These are phyloP conservation scores for Neoascochyta sp. DNA, from an alignment of 2,329 filamentous ascomycete genomes.

Conservation along the genomic window DNA sequence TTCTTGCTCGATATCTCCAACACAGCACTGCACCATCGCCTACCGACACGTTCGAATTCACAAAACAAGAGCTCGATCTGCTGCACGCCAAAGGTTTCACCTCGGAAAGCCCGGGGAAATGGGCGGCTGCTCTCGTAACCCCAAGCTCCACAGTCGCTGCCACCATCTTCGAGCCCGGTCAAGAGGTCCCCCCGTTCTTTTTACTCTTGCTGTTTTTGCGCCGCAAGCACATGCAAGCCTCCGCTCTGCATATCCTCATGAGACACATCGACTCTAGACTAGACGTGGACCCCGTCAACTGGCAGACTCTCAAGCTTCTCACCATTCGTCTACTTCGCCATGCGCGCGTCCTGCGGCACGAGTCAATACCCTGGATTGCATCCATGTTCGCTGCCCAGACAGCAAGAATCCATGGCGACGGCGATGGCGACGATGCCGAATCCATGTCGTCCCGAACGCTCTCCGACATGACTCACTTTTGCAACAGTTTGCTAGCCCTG, in stretches of 20 bases:
- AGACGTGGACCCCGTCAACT: conserved; percentile 13
- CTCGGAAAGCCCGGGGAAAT: conserved; percentile 15
- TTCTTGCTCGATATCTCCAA: conserved; percentile 27
- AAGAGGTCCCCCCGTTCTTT: conserved; percentile 25
- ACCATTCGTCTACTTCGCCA: conserved; percentile 28
- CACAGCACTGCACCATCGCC: conserved; percentile 7
- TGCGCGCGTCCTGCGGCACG: conserved; percentile 28
- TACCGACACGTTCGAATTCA: conserved; percentile 12
- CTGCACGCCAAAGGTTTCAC: conserved; percentile 18
- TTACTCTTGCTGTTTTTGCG: conserved; percentile 31
- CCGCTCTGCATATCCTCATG: conserved; percentile 22
- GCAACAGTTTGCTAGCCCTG: conserved; percentile 49
- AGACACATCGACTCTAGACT: conserved; percentile 20
- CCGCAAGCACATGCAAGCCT: conserved; percentile 21
- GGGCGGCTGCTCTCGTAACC: conserved; percentile 22
- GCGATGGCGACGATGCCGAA: neutral
- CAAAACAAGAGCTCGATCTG: conserved; percentile 14
- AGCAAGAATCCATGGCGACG: conserved; percentile 11
- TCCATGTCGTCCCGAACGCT: conserved; percentile 8
- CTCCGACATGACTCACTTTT: conserved; percentile 38
- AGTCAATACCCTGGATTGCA: conserved; percentile 31
- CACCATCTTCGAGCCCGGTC: conserved; percentile 13
- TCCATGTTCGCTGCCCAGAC: conserved; percentile 25
- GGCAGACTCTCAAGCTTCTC: conserved; percentile 23
- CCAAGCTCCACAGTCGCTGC: conserved; percentile 16